Percentiles rank a stretch among this genome's conserved stretches.
Conservation (phyloP, 257 asterid species). For the Ocimum tenuiflorum region DNA sequence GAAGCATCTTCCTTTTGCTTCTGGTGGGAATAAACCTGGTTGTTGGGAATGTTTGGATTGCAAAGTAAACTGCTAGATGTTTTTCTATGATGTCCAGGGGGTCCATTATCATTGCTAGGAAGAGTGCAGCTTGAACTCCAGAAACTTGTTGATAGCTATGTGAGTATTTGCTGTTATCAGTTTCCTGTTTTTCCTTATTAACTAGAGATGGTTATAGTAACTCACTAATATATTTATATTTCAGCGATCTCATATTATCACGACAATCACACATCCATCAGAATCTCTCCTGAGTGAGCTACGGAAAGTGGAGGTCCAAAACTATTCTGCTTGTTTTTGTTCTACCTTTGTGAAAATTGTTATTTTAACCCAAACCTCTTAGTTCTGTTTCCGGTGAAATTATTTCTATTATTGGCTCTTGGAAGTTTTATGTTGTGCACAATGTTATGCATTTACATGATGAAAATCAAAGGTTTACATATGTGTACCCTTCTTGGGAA, state of each 20-base stretch:
- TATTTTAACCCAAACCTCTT: slow-evolving; percentile 2
- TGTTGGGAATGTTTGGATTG: neutral
- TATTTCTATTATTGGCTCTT: neutral
- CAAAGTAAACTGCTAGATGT: slow-evolving; percentile 1
- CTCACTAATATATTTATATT: slow-evolving; percentile 24
- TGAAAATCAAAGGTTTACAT: neutral
- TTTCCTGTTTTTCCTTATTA: neutral
- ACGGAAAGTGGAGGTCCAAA: slow-evolving; percentile 87
- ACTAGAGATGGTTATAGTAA: slow-evolving; percentile 23
- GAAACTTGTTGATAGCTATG: slow-evolving; percentile 78
- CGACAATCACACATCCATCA: slow-evolving; percentile 86
- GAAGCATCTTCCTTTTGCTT: neutral
- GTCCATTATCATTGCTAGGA: slow-evolving; percentile 64
- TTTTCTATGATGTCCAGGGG: slow-evolving; percentile 48
- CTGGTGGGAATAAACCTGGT: slow-evolving; percentile 1
- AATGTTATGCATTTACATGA: neutral
- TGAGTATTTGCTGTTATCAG: slow-evolving; percentile 38
- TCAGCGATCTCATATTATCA: slow-evolving; percentile 77
- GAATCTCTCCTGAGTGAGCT: slow-evolving; percentile 95
- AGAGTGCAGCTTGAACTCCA: slow-evolving; percentile 79
- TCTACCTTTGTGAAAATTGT: neutral
- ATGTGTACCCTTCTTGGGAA: neutral
- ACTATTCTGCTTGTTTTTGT: neutral
- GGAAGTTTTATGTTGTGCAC: slow-evolving; percentile 5
- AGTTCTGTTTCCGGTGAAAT: neutral